A percentile compares a stretch with the other conserved stretches of the same genome.
phyloP scores from a whole-genome alignment of 148 eudicot species.

The Dianthus caryophyllus region DNA sequence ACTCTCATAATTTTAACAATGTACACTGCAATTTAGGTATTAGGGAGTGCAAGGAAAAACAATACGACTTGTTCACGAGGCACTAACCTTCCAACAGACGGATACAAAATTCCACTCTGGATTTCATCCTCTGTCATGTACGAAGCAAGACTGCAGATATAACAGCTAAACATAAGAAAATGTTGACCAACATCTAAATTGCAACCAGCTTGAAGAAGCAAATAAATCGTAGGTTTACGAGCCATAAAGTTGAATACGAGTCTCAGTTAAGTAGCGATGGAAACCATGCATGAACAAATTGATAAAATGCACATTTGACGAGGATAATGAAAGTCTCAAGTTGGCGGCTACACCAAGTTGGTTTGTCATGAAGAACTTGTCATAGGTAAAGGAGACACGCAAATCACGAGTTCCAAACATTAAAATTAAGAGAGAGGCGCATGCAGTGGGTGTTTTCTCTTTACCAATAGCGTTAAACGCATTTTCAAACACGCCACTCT shows the following conservation, averaged over 20 bases:
- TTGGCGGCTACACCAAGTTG: too few relatives aligned
- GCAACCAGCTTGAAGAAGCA: background rate
- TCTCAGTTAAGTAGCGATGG: background rate
- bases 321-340: constrained; percentile 1
- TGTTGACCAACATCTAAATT: background rate
- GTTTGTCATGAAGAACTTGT: too few relatives aligned
- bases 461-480: too few relatives aligned
- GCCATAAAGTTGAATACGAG: background rate
- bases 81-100: constrained; percentile 62
- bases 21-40: too few relatives aligned
- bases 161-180: constrained; percentile 16
- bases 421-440: background rate
- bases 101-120: constrained; percentile 70
- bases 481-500: too few relatives aligned
- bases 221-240: background rate
- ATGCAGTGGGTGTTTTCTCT: too few relatives aligned
- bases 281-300: background rate
- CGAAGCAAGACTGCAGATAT: constrained; percentile 77
- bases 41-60: background rate
- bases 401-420: background rate
- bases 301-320: background rate
- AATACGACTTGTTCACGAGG: background rate
- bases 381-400: too few relatives aligned
- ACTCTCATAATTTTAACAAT: background rate
- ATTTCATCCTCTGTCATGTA: constrained; percentile 89